Percentiles rank a stretch among this genome's conserved stretches.
Evolutionary conservation across 2,329 filamentous ascomycete species (phyloP).

Genomic region (Curvularia eragrostidis): DNA sequence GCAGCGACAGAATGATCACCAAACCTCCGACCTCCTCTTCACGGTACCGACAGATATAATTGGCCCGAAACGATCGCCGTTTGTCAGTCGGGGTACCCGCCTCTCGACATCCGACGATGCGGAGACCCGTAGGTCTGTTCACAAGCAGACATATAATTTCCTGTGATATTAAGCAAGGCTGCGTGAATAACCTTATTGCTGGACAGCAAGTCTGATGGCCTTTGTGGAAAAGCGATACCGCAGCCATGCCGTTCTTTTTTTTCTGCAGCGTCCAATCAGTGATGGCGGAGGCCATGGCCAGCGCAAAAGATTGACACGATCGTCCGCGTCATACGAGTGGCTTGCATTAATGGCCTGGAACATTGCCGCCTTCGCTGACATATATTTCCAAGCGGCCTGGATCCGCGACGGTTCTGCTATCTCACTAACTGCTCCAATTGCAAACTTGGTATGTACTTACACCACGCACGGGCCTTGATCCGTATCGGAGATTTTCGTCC

Average conservation of each 20-base stretch:
- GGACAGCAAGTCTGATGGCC: not conserved
- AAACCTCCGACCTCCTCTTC: not conserved
- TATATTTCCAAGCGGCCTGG: not conserved
- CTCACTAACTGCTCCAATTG: not conserved
- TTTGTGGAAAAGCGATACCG: not conserved
- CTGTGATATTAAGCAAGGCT: not conserved
- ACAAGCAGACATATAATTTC: not conserved
- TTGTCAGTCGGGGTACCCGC: not conserved
- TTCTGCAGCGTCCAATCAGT: conserved; percentile 4
- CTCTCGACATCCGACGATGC: no score
- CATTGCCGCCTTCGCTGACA: not conserved
- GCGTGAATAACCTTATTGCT: not conserved
- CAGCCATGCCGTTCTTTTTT: conserved; percentile 4
- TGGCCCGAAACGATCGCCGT: not conserved
- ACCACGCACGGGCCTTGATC: not conserved
- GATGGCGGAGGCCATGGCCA: not conserved
- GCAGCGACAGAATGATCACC: not conserved
- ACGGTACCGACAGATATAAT: not conserved
- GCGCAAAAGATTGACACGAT: not conserved
- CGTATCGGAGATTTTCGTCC: not conserved
- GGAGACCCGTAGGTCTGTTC: not conserved
- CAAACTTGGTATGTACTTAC: not conserved
- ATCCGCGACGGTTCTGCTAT: not conserved
- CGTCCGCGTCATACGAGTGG: not conserved
- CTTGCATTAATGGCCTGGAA: not conserved